Evolutionary conservation across 805 yeast genomes (phyloP).

Genomic region (Saccharomycopsis microspora): DNA sequence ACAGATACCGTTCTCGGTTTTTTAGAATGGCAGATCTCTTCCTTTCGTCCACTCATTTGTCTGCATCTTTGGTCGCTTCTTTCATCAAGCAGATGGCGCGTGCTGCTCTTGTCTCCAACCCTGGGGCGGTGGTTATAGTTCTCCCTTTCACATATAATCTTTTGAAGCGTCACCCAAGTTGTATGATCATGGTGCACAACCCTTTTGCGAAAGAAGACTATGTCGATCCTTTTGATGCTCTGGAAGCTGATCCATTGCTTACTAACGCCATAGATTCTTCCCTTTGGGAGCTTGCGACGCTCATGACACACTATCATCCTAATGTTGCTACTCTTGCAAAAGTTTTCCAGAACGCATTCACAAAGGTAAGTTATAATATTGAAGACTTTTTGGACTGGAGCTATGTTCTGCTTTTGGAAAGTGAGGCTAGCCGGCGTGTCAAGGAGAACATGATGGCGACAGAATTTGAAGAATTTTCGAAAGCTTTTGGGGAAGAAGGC

Average conservation of each 20-base stretch:
- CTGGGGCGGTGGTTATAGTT: constrained; percentile 77
- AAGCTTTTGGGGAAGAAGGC: background rate
- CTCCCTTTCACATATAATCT: constrained; percentile 89
- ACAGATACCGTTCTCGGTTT: constrained; percentile 76
- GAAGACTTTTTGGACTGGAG: constrained; percentile 95
- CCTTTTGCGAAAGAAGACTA: constrained; percentile 19
- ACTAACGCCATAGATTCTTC: constrained; percentile 79
- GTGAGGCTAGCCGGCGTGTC: constrained; percentile 52
- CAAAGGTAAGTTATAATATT: constrained; percentile 74
- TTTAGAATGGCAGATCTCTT: constrained; percentile 80
- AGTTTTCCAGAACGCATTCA: constrained; percentile 81
- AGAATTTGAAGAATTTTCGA: constrained; percentile 12
- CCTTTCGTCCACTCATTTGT: constrained; percentile 76
- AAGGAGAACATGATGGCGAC: constrained; percentile 34
- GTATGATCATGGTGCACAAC: constrained; percentile 78
- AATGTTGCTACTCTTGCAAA: constrained; percentile 87
- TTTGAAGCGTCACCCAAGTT: constrained; percentile 83
- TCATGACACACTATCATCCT: constrained; percentile 84
- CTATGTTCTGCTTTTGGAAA: constrained; percentile 51
- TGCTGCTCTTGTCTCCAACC: constrained; percentile 65
- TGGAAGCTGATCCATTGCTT: constrained; percentile 62
- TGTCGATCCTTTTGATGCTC: constrained; percentile 54
- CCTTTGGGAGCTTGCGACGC: constrained; percentile 80
- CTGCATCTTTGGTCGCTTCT: constrained; percentile 76
- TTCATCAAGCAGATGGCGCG: constrained; percentile 78